Evolutionary conservation across 140 eudicot species (phyloP), one percentile per base, ranked within the genome.

Genomic region (Cichorium intybus): DNA sequence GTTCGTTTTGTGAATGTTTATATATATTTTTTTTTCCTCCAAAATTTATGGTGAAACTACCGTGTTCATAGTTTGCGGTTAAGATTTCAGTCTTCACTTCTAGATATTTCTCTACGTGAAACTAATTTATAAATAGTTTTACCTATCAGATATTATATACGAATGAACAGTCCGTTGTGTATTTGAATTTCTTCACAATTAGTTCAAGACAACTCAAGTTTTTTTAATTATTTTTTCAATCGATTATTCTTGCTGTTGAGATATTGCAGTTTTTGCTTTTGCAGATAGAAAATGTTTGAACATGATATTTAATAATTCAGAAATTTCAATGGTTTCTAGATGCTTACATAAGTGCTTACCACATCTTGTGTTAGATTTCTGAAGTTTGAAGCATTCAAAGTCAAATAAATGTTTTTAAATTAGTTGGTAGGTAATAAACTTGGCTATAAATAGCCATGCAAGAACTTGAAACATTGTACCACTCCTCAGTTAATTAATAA

Each of bases 261-360:
- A n/a, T n/a, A n/a, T n/a, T n/a, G 5, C 56, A 24, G 12, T 64
- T 67, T 72, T 56, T 66, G 68, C 11, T 57, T 62, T 50, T 61
- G 50, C 82, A 72, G 85, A 69, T 69, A 54, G 39, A 46, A 12
- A 39, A 16, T 45, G 41, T 60, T 35, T 18, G 82, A 72, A 58
- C 50, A 37, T n/a, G n/a, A n/a, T n/a, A n/a, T n/a, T n/a, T n/a
- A n/a, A n/a, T n/a, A n/a, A n/a, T n/a, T n/a, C n/a, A n/a, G n/a
- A n/a, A n/a, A n/a, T n/a, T n/a, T n/a, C n/a, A n/a, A n/a, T n/a
- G n/a, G n/a, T n/a, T n/a, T n/a, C n/a, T n/a, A n/a, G n/a, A n/a
- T n/a, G n/a, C n/a, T n/a, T n/a, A n/a, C n/a, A n/a, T n/a, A n/a
- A n/a, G n/a, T n/a, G n/a, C n/a, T n/a, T n/a, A n/a, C n/a, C n/a